phyloP scores from a whole-genome alignment of 306 rosid genomes.

The Cucurbita ficifolia region DNA sequence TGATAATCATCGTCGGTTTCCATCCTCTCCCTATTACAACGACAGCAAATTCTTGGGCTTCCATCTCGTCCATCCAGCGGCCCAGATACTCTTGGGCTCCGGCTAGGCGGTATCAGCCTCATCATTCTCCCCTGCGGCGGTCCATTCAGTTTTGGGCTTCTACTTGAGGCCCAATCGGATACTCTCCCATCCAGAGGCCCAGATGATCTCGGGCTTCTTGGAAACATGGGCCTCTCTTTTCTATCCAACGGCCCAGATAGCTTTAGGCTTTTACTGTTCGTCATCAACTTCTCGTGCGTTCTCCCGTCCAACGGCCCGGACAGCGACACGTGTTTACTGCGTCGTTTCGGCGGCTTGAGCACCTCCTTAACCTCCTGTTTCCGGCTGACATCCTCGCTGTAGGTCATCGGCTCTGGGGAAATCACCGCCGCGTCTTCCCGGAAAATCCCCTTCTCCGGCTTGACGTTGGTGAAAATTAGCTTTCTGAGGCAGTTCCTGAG shows the following conservation, averaged over 20 bases:
- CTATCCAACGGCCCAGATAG: constrained; percentile 32
- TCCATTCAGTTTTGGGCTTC: constrained; percentile 16
- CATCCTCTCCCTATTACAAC: constrained; percentile 22
- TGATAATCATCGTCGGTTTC: constrained; percentile 39
- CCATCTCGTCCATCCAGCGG: constrained; percentile 14
- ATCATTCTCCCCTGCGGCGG: constrained; percentile 8
- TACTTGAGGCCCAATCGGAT: neutral
- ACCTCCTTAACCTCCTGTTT: neutral
- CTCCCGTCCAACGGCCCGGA: constrained; percentile 85
- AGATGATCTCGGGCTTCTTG: constrained; percentile 19
- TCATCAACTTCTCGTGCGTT: constrained; percentile 9
- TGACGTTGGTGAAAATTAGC: constrained; percentile 14
- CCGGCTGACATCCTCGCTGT: too few relatives aligned
- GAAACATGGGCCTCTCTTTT: constrained; percentile 14
- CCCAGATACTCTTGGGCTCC: constrained; percentile 22
- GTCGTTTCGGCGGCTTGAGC: constrained; percentile 11
- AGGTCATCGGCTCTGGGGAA: constrained; percentile 3
- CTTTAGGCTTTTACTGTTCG: constrained; percentile 30
- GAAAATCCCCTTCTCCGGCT: neutral
- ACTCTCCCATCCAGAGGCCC: constrained; percentile 24
- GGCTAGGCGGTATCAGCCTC: constrained; percentile 11
- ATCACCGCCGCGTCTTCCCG: neutral
- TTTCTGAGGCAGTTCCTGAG: constrained; percentile 38
- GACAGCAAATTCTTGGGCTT: constrained; percentile 31
- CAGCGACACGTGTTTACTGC: constrained; percentile 14